Base-by-base conservation (phyloP, 1,284 basidiomycete genomes). In the Apiotrichum akiyoshidainum region DNA sequence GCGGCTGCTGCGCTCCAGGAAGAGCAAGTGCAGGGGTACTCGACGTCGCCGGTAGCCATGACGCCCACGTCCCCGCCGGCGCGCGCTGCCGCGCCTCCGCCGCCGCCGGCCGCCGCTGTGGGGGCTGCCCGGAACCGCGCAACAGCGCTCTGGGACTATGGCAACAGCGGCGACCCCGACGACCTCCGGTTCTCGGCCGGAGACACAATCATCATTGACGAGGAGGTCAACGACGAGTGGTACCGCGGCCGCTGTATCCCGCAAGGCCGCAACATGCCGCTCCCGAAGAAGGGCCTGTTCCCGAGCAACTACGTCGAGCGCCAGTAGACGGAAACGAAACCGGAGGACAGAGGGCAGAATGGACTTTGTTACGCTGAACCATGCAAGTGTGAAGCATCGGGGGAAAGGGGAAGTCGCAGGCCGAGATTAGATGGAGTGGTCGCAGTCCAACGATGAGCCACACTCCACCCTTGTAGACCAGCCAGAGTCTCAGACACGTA, bases 171-270 rank as follows among this genome's bases (percentile, higher is more conserved):
- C 70, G 68, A 68, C 48, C 56, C 63, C 2, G 70, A 72, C 37
- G 72, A 74, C 57, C 57, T 74, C 22, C 52, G 61, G 8, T 74
- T 74, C 57, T 42, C 67, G 21, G 55, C 64, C 13, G 69, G 69
- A 2, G 72, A 74, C 50, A 67, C 52, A 8, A 57, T 74, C 26
- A 63, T 74, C 17, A 65, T 74, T 33, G 72, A 74, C 53, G 69
- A 74, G 44, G 70, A 72, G 51, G 72, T 72, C 50, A 74, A 74
- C 54, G 65, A 68, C 10, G 65, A 72, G 48, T 74, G 72, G 72
- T 72, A 63, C 47, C 54, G 72, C n/a, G 70, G 70, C 42, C 68
- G 16, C 65, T 66, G 13, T 51, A 64, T 22, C 49, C 59, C 7
- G 66, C 61, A 65, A 31, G 71, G 71, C 45, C 67, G 16, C 63